phyloP scores from a whole-genome alignment of 306 rosid species.

The Neltuma alba region DNA sequence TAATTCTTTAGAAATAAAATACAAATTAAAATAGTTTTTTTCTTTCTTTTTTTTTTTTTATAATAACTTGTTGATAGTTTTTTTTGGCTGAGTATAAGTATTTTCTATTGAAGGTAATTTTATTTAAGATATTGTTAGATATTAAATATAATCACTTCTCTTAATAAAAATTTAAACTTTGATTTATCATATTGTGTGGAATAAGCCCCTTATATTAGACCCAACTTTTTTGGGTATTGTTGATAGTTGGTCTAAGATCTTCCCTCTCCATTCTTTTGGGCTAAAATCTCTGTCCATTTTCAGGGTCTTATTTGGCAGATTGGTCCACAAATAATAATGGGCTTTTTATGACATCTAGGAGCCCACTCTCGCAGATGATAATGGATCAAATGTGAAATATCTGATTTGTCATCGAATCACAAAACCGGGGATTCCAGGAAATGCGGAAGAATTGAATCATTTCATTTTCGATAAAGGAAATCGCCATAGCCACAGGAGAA shows the following conservation, averaged over 20 bases:
- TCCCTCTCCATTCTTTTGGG: background rate
- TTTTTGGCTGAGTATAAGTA: too few species aligned
- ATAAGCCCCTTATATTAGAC: too few species aligned
- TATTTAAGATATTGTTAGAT: too few species aligned
- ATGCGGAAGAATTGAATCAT: background rate
- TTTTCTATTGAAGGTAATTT: too few species aligned
- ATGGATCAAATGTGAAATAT: background rate
- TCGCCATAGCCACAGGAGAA: background rate
- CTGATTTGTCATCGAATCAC: background rate
- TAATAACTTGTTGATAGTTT: too few species aligned
- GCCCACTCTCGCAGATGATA: background rate
- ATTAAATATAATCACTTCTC: too few species aligned
- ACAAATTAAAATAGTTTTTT: too few species aligned
- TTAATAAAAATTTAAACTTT: too few species aligned
- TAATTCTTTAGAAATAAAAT: background rate
- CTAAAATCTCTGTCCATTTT: background rate
- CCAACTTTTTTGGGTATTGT: too few species aligned
- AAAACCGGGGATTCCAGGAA: background rate
- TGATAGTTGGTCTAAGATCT: constrained; percentile 29
- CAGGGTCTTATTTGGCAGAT: background rate
- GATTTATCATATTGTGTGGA: too few species aligned
- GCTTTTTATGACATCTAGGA: background rate
- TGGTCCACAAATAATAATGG: background rate
- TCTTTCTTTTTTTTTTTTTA: too few species aligned
- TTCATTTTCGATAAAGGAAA: background rate